Conservation (phyloP, 192 early-diverging fungal genomes). For the Dissophora globulifera region DNA sequence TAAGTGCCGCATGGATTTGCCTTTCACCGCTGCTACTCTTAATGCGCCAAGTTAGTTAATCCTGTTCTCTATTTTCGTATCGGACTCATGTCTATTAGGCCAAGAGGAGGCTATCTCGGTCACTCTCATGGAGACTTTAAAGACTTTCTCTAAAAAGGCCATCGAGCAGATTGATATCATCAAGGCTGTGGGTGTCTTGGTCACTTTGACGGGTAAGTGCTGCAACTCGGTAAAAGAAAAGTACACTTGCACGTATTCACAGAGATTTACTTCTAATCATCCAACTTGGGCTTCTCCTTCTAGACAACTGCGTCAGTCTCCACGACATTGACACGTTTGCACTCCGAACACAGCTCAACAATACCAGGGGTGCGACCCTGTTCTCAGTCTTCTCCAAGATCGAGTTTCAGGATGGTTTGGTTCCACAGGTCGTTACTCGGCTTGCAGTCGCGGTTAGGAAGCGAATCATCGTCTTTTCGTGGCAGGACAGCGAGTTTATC, state of each 20-base stretch:
- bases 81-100: too few species aligned
- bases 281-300: too few species aligned
- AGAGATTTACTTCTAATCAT: too few species aligned
- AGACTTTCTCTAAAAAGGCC: conserved; percentile 74
- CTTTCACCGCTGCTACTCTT: too few species aligned
- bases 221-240: background rate
- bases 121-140: conserved; percentile 70
- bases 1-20: too few species aligned
- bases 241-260: too few species aligned
- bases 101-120: conserved; percentile 64
- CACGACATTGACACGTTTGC: conserved; percentile 81
- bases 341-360: conserved; percentile 70
- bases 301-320: conserved; percentile 78
- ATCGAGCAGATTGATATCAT: conserved; percentile 82
- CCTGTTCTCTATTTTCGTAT: too few species aligned
- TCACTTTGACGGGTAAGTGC: conserved; percentile 69
- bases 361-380: conserved; percentile 80
- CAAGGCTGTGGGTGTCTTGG: conserved; percentile 77
- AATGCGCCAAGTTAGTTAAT: too few species aligned
- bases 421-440: conserved; percentile 76
- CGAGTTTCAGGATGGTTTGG: conserved; percentile 69
- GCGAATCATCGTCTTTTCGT: conserved; percentile 78
- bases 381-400: conserved; percentile 79
- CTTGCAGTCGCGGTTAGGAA: conserved; percentile 78
- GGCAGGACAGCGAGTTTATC: conserved; percentile 78